Evolutionary conservation across 768 basidiomycete genomes (phyloP), one percentile per base, ranked within the genome.

Genomic region (Gymnopilus junonius): DNA sequence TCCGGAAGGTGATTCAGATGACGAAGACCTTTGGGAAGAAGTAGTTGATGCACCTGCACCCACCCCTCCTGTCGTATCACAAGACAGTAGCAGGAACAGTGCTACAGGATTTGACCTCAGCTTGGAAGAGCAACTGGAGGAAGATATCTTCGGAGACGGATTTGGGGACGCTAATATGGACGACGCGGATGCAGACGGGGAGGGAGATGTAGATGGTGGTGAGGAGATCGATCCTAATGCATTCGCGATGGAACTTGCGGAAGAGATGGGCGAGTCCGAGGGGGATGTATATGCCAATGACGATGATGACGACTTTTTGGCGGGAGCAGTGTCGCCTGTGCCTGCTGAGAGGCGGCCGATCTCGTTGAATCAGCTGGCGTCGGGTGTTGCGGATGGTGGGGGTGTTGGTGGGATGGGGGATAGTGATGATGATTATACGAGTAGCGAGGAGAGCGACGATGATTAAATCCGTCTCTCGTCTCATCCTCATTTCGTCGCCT

Each of bases 11-110:
- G 67, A 67, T 50, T 58, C 63, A 8, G 68, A 69, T 12, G 68
- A 71, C 20, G 67, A 68, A 10, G 87, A 86, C 40, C 80, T 83
- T 17, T 88, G 86, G 87, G 85, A 87, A 59, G 74, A 77, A 45
- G 80, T 85, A 0, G 45, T 48, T 14, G 48, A 51, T 51, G 29
- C 15, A 8, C 27, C 48, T n/a, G 27, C 48, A 7, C 29, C 48
- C 10, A 17, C 31, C 15, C 27, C 48, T 15, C 31, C 48, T 51
- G 32, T 45, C 4, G 43, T 48, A 10, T 48, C 62, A 6, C 64
- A 63, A 39, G 40, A 55, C 14, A 12, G 31, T 17, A 39, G 39
- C 54, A 37, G 34, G 37, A 31, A 42, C 40, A 34, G 29, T 42
- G 39, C 23, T 53, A 39, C 64, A 56, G 27, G 46, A 50, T 40